Conservation (phyloP, 2,329 filamentous ascomycete genomes). For the Sphaerulina populicola region DNA sequence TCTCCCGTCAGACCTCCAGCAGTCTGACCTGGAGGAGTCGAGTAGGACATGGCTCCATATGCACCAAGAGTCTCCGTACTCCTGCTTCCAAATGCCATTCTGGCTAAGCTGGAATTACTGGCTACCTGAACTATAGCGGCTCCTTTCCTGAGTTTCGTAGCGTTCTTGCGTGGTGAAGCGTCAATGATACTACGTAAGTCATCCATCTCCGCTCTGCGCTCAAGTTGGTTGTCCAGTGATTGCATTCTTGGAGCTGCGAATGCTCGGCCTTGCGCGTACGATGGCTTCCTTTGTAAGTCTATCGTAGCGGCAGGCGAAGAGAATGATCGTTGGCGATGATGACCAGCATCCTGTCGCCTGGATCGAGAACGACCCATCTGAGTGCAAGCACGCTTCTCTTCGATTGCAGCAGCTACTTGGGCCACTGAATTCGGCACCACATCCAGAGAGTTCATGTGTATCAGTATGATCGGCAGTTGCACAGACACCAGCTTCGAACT, state of each 20-base stretch:
- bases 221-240: slow-evolving; percentile 41
- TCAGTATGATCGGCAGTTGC: slow-evolving; percentile 48
- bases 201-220: slow-evolving; percentile 37
- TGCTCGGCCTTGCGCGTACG: slow-evolving; percentile 43
- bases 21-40: slow-evolving; percentile 19
- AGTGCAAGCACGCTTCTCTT: slow-evolving; percentile 38
- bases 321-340: slow-evolving; percentile 21
- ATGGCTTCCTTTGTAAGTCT: slow-evolving; percentile 31
- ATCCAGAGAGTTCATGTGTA: slow-evolving; percentile 52
- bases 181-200: slow-evolving; percentile 38
- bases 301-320: slow-evolving; percentile 23
- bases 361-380: slow-evolving; percentile 13
- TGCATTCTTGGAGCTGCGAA: slow-evolving; percentile 47
- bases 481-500: slow-evolving; percentile 46
- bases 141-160: slow-evolving; percentile 13
- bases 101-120: slow-evolving; percentile 24
- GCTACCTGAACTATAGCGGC: slow-evolving; percentile 20
- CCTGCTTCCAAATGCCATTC: slow-evolving; percentile 16
- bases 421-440: slow-evolving; percentile 49
- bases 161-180: slow-evolving; percentile 39
- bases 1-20: slow-evolving; percentile 1
- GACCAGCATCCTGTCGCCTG: slow-evolving; percentile 2
- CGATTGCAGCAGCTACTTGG: slow-evolving; percentile 48
- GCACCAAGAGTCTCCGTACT: slow-evolving; percentile 18
- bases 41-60: slow-evolving; percentile 22